Base-by-base conservation (phyloP, 2,329 filamentous ascomycete species). In the Fusarium pseudograminearum region DNA sequence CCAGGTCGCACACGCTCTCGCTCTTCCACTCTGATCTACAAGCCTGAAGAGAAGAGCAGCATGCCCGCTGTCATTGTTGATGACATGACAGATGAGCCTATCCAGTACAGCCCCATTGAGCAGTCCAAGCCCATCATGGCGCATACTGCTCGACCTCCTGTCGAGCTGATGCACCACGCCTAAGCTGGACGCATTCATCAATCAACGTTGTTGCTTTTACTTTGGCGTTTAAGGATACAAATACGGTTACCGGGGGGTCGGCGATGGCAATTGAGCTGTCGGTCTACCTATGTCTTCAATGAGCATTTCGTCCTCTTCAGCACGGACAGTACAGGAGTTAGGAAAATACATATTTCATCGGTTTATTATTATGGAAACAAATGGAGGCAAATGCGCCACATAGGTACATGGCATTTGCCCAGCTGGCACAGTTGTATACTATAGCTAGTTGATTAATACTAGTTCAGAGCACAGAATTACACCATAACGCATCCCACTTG, bases 1-100 rank as follows among this genome's bases (percentile, higher is more conserved):
- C 70, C 76, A 15, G 72, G 67, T 47, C 73, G 75, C 60, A 80
- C 76, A 31, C 80, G 89, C 69, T 90, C 88, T 75, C 84, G 88
- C 62, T 90, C 88, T 78, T 89, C 86, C 40, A 91, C 89, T 1
- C 82, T 91, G 54, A 88, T 92, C 74, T 91, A 89, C 81, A 84
- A 87, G 72, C 89, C 89, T 1, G 80, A 82, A n/a, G 83, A 82
- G 30, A 83, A 86, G 66, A 82, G 87, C 69, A 85, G 85, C 22
- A 81, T 91, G 73, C 90, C 90, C 4, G 88, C 87, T 38, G 90
- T 91, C 65, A 86, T 87, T 38, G 89, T 91, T 15, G 88, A 91
- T 73, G 89, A 91, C 75, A 88, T 89, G 83, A 90, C 89, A 16
- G 86, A 88, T 66, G 85, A 83, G 65, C 84, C 84, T 4, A 79